phyloP scores from a whole-genome alignment of 1,284 basidiomycete species.

The Sparassis latifolia region DNA sequence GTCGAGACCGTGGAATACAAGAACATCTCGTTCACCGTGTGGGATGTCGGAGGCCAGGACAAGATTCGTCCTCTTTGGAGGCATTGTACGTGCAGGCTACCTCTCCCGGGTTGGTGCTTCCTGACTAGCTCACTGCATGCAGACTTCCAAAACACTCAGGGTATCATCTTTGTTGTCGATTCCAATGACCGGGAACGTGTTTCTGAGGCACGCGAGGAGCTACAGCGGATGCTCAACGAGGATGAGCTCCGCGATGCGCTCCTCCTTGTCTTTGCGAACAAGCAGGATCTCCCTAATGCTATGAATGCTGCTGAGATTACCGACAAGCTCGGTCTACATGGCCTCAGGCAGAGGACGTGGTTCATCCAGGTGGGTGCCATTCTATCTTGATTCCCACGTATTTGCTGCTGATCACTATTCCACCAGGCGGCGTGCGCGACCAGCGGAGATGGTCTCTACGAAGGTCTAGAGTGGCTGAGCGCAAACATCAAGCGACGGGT shows the following conservation, averaged over 20 bases:
- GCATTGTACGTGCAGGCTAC: constrained; percentile 70
- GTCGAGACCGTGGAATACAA: constrained; percentile 95
- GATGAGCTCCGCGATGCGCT: constrained; percentile 98
- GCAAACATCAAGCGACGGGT: constrained; percentile 82
- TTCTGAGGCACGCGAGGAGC: constrained; percentile 97
- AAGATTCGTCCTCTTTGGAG: constrained; percentile 94
- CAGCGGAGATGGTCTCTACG: constrained; percentile 97
- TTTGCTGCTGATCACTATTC: constrained; percentile 9
- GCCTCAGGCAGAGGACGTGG: constrained; percentile 95
- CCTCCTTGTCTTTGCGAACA: constrained; percentile 98
- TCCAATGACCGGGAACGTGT: constrained; percentile 99
- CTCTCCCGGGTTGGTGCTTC: neutral
- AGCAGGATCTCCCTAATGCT: constrained; percentile 97
- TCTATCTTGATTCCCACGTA: neutral
- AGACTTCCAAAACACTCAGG: constrained; percentile 99
- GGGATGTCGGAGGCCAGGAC: constrained; percentile 87
- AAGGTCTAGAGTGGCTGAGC: constrained; percentile 95
- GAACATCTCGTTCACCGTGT: constrained; percentile 89
- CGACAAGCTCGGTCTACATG: constrained; percentile 98
- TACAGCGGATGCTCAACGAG: constrained; percentile 99
- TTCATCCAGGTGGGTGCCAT: constrained; percentile 84
- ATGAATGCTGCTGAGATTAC: constrained; percentile 99
- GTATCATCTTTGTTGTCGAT: constrained; percentile 99
- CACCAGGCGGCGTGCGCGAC: constrained; percentile 93
- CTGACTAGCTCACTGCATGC: neutral